Conservation (phyloP, 495 filamentous ascomycete species). For the Penicillium longicatenatum region DNA sequence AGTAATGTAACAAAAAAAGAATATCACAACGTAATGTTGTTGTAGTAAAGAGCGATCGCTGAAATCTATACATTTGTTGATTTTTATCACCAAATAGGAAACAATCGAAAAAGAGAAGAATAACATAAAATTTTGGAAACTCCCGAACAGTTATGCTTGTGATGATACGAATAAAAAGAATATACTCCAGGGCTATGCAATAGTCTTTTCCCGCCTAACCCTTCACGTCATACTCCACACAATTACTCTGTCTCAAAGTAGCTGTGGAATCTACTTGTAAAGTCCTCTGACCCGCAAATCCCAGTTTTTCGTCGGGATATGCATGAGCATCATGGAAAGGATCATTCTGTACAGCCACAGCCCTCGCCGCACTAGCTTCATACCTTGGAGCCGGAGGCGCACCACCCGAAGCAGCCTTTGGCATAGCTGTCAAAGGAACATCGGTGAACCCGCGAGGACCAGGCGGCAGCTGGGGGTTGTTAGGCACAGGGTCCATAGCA, state of each 20-base stretch:
- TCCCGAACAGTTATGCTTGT: too few relatives aligned
- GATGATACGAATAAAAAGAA: neutral
- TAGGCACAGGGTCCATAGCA: conserved; percentile 21
- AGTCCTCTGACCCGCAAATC: conserved; percentile 47
- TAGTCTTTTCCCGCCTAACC: conserved; percentile 18
- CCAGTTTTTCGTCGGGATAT: conserved; percentile 19
- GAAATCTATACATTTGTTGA: neutral
- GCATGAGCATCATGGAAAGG: conserved; percentile 9
- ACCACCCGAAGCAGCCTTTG: conserved; percentile 21
- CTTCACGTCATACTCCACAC: conserved; percentile 44
- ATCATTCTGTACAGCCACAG: conserved; percentile 5
- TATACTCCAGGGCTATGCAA: neutral
- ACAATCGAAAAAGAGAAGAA: neutral
- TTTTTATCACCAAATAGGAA: too few relatives aligned
- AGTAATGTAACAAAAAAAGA: too few relatives aligned
- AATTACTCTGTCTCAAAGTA: conserved; percentile 36
- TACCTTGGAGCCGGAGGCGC: conserved; percentile 34
- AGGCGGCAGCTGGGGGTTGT: conserved; percentile 8
- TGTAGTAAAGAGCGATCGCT: neutral
- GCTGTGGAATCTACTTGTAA: conserved; percentile 27
- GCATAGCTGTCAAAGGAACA: conserved; percentile 35
- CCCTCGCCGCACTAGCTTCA: conserved; percentile 14
- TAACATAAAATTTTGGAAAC: neutral
- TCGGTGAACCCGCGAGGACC: conserved; percentile 31
- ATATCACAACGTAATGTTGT: neutral